These are phyloP conservation scores for Stevia rebaudiana DNA, from an alignment of 140 eudicot genomes.

Conservation along the genomic window DNA sequence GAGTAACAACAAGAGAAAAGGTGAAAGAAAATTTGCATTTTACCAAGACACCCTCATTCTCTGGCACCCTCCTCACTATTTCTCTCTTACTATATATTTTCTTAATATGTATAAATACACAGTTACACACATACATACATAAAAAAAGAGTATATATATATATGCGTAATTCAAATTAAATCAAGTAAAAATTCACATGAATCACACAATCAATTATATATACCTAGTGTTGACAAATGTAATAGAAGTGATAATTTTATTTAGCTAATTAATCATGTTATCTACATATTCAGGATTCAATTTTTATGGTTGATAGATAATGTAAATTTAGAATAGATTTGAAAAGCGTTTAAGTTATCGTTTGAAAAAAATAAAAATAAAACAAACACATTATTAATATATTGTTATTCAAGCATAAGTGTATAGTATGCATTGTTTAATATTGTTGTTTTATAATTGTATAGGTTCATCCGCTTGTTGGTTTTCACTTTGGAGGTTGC, in stretches of 20 bases:
- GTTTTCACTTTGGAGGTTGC: constrained; percentile 97
- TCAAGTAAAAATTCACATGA: too few relatives aligned
- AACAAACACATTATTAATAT: neutral
- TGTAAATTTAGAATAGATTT: too few relatives aligned
- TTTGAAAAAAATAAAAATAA: too few relatives aligned
- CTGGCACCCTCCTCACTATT: neutral
- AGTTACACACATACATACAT: neutral
- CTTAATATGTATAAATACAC: neutral
- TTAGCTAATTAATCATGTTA: too few relatives aligned
- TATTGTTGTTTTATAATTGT: constrained; percentile 12
- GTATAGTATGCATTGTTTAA: neutral
- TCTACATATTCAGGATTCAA: too few relatives aligned
- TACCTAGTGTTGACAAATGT: neutral
- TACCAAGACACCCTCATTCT: neutral
- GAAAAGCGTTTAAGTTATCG: too few relatives aligned
- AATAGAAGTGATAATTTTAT: too few relatives aligned
- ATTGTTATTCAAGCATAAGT: neutral
- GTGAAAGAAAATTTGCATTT: constrained; percentile 14
- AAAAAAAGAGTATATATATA: too few relatives aligned
- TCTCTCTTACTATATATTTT: neutral
- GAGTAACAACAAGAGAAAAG: constrained; percentile 27
- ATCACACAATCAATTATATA: too few relatives aligned
- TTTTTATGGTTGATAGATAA: too few relatives aligned
- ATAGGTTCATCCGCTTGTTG: constrained; percentile 79
- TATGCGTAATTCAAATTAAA: too few relatives aligned